phyloP scores from a whole-genome alignment of 805 yeast genomes.

The Wickerhamiella hasegawae region DNA sequence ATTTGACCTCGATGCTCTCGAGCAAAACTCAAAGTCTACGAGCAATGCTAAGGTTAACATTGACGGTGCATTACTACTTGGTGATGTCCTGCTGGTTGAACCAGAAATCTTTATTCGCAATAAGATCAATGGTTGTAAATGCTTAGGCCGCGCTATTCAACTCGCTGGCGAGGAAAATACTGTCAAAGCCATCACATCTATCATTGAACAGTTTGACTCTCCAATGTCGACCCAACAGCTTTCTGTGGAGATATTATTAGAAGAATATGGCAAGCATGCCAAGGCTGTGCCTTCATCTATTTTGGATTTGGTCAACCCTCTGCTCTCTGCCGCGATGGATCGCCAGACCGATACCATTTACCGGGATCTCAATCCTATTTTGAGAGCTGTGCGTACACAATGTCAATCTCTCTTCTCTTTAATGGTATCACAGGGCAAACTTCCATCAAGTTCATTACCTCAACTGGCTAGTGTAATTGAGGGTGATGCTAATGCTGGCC shows the following conservation, averaged over 20 bases:
- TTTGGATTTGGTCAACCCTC: neutral
- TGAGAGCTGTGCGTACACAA: slow-evolving; percentile 73
- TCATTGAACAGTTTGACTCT: slow-evolving; percentile 31
- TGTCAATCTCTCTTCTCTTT: slow-evolving; percentile 70
- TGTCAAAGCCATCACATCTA: neutral
- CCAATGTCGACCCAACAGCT: slow-evolving; percentile 72
- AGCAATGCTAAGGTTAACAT: slow-evolving; percentile 41
- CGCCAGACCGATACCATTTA: slow-evolving; percentile 24
- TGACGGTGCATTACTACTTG: slow-evolving; percentile 81
- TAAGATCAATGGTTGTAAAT: slow-evolving; percentile 57
- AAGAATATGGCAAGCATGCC: slow-evolving; percentile 32
- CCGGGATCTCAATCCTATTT: slow-evolving; percentile 74
- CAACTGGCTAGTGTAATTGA: slow-evolving; percentile 78
- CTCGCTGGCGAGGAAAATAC: slow-evolving; percentile 1
- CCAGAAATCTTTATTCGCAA: slow-evolving; percentile 56
- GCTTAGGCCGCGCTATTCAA: slow-evolving; percentile 41
- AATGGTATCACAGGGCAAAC: slow-evolving; percentile 60
- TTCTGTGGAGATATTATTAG: slow-evolving; percentile 48
- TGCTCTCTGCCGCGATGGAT: slow-evolving; percentile 2
- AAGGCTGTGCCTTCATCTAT: neutral
- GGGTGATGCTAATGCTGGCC: slow-evolving; percentile 89
- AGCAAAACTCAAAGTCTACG: neutral
- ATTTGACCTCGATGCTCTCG: slow-evolving; percentile 12
- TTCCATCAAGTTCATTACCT: slow-evolving; percentile 58
- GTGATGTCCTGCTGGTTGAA: slow-evolving; percentile 81